Conservation (phyloP, 257 asterid species). For the Solanum appendiculatum region DNA sequence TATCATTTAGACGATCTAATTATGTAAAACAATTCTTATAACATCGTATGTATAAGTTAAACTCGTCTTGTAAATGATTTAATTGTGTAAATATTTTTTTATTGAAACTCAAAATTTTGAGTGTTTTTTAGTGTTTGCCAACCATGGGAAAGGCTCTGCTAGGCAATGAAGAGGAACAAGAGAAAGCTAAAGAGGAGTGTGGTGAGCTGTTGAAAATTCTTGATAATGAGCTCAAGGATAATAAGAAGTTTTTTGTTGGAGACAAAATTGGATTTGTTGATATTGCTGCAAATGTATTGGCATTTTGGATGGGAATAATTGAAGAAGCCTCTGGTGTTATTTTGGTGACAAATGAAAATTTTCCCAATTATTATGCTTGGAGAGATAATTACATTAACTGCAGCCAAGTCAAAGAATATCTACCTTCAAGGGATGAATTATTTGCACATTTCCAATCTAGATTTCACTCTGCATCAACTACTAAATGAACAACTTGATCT, state of each 20-base stretch:
- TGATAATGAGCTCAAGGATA: background rate
- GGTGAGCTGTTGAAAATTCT: background rate
- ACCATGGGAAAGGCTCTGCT: background rate
- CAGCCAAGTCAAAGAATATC: background rate
- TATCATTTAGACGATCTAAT: background rate
- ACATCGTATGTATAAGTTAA: background rate
- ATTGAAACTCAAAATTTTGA: background rate
- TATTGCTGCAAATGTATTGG: background rate
- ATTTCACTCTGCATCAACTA: background rate
- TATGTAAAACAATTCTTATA: background rate
- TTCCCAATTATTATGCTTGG: constrained; percentile 2
- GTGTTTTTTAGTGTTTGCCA: background rate
- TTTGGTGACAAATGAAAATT: background rate
- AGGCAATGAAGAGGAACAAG: background rate
- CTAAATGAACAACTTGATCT: background rate
- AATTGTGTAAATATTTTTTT: background rate
- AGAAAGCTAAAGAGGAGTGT: background rate
- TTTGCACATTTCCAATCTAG: background rate
- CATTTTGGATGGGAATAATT: background rate
- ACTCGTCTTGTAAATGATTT: background rate
- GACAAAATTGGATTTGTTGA: background rate
- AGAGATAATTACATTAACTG: background rate
- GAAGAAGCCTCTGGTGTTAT: background rate
- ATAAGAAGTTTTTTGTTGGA: background rate
- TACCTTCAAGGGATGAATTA: background rate